phyloP scores from a whole-genome alignment of 1,284 basidiomycete species.

The Tilletia indica region DNA sequence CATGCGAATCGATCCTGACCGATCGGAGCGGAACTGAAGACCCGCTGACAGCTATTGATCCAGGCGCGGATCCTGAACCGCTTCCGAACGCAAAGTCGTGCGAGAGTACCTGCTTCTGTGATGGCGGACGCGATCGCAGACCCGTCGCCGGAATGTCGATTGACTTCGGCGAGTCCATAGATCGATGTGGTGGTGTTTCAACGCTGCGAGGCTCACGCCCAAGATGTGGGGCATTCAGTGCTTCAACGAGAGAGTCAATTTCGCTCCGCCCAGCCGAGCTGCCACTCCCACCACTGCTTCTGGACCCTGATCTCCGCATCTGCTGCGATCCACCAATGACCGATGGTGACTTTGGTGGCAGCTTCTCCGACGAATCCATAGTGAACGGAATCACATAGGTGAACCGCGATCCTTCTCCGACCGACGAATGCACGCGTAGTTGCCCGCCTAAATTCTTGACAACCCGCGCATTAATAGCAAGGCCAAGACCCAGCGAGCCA shows the following conservation, averaged over 20 bases:
- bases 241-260: conserved; percentile 69
- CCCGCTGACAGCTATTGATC: conserved; percentile 52
- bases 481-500: conserved; percentile 64
- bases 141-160: not conserved
- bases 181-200: conserved; percentile 26
- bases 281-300: conserved; percentile 34
- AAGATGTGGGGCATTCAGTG: conserved; percentile 58
- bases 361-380: conserved; percentile 30
- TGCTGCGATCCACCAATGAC: conserved; percentile 25
- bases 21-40: conserved; percentile 57
- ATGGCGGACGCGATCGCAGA: not conserved
- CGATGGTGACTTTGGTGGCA: conserved; percentile 18
- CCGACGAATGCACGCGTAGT: conserved; percentile 73
- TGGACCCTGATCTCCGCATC: conserved; percentile 37
- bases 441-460: conserved; percentile 77
- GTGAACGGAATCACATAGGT: conserved; percentile 69
- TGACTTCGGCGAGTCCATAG: not conserved
- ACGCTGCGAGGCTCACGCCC: conserved; percentile 43
- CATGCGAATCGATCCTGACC: conserved; percentile 51
- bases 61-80: not conserved
- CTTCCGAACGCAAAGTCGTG: not conserved
- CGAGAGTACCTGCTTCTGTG: not conserved
- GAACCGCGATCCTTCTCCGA: conserved; percentile 71
- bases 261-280: conserved; percentile 56
- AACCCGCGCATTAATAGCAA: conserved; percentile 76